Evolutionary conservation across 2,329 filamentous ascomycete genomes (phyloP).

Genomic region (Phialophora tarda): DNA sequence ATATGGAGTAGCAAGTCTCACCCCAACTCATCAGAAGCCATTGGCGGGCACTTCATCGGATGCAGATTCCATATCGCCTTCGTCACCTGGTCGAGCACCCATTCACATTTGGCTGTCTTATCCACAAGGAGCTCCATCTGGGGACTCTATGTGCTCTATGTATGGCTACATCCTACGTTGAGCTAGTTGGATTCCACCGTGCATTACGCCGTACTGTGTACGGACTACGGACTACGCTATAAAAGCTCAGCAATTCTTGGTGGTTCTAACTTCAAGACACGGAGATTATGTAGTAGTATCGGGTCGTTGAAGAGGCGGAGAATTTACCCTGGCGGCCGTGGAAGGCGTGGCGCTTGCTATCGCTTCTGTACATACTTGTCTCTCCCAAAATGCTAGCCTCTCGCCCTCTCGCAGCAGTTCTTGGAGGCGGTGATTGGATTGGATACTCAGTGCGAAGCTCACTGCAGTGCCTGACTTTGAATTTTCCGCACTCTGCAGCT

Average conservation of each 20-base stretch:
- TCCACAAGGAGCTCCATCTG: neutral
- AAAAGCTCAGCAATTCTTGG: neutral
- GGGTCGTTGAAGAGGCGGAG: neutral
- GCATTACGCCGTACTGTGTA: neutral
- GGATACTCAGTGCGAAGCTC: neutral
- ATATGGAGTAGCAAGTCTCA: too few relatives aligned
- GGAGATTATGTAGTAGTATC: neutral
- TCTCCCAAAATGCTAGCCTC: neutral
- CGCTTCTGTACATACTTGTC: neutral
- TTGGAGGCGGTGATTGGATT: neutral
- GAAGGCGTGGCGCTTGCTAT: neutral
- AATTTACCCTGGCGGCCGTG: conserved; percentile 1
- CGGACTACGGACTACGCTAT: neutral
- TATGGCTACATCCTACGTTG: neutral
- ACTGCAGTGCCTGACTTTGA: conserved; percentile 4
- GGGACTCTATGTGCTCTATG: neutral
- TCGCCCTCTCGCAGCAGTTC: neutral
- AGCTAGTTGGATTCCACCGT: neutral
- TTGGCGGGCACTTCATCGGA: neutral
- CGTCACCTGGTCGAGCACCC: neutral
- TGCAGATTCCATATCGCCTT: neutral
- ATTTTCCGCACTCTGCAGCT: neutral
- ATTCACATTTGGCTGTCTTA: neutral
- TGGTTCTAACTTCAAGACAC: neutral
- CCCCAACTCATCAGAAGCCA: neutral